Percentiles rank a stretch among this genome's conserved stretches.
phyloP scores from a whole-genome alignment of 805 yeast genomes.

The Kuraishia borneana region DNA sequence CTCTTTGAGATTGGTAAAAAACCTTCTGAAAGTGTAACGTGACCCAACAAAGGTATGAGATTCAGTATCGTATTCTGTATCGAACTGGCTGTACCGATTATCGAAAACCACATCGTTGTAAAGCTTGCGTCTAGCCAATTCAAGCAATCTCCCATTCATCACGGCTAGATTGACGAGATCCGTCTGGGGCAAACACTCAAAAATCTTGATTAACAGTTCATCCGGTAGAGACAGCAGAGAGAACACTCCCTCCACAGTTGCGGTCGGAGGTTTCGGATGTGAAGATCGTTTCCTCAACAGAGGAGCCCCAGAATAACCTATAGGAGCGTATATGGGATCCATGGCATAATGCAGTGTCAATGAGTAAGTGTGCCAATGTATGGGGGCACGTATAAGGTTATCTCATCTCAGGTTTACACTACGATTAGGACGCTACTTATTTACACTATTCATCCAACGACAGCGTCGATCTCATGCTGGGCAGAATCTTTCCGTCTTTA shows the following conservation, averaged over 20 bases:
- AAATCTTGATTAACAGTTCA: neutral
- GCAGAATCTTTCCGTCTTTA: conserved; percentile 34
- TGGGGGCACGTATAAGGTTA: too few relatives aligned
- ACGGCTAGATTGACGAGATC: neutral
- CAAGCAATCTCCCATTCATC: neutral
- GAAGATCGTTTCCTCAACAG: neutral
- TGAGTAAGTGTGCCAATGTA: too few relatives aligned
- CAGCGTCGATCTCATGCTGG: conserved; percentile 46
- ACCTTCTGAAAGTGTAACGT: neutral
- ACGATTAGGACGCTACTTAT: neutral
- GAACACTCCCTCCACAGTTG: neutral
- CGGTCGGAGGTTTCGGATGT: neutral
- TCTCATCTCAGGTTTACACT: neutral
- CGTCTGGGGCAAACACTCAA: neutral
- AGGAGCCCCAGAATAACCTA: neutral
- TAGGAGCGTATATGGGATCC: neutral
- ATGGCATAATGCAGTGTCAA: too few relatives aligned
- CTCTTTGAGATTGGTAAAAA: neutral
- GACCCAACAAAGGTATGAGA: neutral
- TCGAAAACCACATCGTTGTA: neutral
- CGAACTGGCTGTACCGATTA: neutral
- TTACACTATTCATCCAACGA: conserved; percentile 31
- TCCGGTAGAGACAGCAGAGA: neutral
- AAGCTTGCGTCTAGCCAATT: neutral
- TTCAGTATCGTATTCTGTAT: neutral